Percentiles rank a stretch among this genome's conserved stretches.
Conservation (phyloP, 1,284 basidiomycete species). For the Pseudozyma pruni region DNA sequence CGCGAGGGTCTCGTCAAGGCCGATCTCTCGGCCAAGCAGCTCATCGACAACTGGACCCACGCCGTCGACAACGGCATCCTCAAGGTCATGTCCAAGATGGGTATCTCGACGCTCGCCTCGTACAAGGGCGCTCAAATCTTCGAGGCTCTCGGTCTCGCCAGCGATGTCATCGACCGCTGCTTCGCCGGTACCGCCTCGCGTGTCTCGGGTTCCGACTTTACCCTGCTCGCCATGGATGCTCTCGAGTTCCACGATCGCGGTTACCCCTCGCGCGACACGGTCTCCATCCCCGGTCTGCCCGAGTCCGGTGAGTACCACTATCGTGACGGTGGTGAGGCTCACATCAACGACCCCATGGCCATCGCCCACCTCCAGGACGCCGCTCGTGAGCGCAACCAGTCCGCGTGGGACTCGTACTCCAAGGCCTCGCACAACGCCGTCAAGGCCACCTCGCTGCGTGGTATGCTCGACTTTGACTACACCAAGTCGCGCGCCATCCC, state of each 20-base stretch:
- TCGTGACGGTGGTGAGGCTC: slow-evolving; percentile 64
- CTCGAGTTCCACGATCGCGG: slow-evolving; percentile 65
- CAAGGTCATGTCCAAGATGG: slow-evolving; percentile 67
- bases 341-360: slow-evolving; percentile 64
- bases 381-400: slow-evolving; percentile 62
- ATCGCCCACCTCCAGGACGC: slow-evolving; percentile 66
- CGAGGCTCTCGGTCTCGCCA: slow-evolving; percentile 64
- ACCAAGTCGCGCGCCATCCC: slow-evolving; percentile 61
- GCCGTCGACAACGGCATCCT: slow-evolving; percentile 63
- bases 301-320: slow-evolving; percentile 66
- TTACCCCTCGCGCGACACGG: slow-evolving; percentile 59
- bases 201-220: slow-evolving; percentile 61
- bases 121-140: slow-evolving; percentile 68
- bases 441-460: slow-evolving; percentile 62
- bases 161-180: slow-evolving; percentile 61
- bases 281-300: slow-evolving; percentile 57
- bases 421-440: slow-evolving; percentile 61
- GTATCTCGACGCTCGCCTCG: slow-evolving; percentile 64
- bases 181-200: slow-evolving; percentile 65
- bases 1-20: slow-evolving; percentile 65
- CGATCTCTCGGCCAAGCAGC: slow-evolving; percentile 51
- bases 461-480: slow-evolving; percentile 63
- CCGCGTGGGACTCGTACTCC: slow-evolving; percentile 61
- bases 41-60: slow-evolving; percentile 60
- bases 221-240: slow-evolving; percentile 61